These are phyloP conservation scores for Euclidium syriacum DNA, from an alignment of 345 rosid genomes.

Conservation along the genomic window DNA sequence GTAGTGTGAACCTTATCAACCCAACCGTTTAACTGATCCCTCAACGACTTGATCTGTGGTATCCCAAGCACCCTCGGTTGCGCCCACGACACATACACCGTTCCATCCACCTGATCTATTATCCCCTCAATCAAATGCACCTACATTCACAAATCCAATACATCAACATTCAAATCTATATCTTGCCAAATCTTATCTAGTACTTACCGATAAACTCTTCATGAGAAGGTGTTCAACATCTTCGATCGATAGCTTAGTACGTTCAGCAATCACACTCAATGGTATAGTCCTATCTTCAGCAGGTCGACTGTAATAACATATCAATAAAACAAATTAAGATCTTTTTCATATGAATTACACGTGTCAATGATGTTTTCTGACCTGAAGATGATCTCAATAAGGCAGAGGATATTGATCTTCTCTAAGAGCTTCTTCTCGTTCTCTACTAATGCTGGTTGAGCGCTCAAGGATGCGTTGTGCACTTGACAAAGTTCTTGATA, in stretches of 20 bases:
- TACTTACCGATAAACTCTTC: slow-evolving; percentile 92
- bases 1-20: slow-evolving; percentile 77
- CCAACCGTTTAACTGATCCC: slow-evolving; percentile 83
- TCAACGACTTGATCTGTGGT: slow-evolving; percentile 79
- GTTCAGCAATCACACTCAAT: slow-evolving; percentile 67
- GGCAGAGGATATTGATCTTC: slow-evolving; percentile 92
- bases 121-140: slow-evolving; percentile 96
- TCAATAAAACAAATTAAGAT: not conserved
- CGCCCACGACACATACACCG: slow-evolving; percentile 91
- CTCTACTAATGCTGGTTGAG: slow-evolving; percentile 94
- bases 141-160: slow-evolving; percentile 33
- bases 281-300: slow-evolving; percentile 96
- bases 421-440: slow-evolving; percentile 85
- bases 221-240: slow-evolving; percentile 96
- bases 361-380: slow-evolving; percentile 13
- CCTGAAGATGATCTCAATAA: slow-evolving; percentile 98
- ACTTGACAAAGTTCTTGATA: slow-evolving; percentile 82
- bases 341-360: not conserved
- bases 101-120: slow-evolving; percentile 90
- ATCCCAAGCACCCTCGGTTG: slow-evolving; percentile 97
- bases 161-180: not conserved
- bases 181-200: not conserved
- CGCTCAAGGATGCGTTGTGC: slow-evolving; percentile 67
- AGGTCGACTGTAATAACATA: slow-evolving; percentile 61
- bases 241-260: slow-evolving; percentile 75